Base-by-base conservation (phyloP, 1,284 basidiomycete species). In the Gomphus bonarii region DNA sequence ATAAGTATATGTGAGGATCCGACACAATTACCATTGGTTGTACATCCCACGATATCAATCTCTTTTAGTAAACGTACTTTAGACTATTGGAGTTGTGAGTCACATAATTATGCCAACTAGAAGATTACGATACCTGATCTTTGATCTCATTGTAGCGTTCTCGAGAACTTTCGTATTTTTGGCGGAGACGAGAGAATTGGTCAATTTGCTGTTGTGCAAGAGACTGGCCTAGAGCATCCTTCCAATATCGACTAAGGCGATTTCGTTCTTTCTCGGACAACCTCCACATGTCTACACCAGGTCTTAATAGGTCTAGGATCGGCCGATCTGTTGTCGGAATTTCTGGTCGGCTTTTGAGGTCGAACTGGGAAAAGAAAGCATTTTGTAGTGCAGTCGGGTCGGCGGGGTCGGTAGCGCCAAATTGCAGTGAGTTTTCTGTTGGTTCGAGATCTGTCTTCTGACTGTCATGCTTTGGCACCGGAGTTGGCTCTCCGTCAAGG, bases 41-140 rank as follows among this genome's bases (percentile, higher is more conserved):
- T 88, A 59, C 84, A 85, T 10, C 82, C 86, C 52, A 88, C 77
- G 18, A 88, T 75, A 61, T 85, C 76, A 0, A 77, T 71, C n/a
- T 74, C 68, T 43, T 50, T 40, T 33, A 57, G 38, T 30, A 38
- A 49, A 25, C 49, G 50, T 53, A 60, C 36, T 43, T 53, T 28
- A 50, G 8, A 12, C 40, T 33, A 8, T 54, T 35, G 51, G 43
- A 14, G 48, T 56, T 44, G n/a, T 51, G 46, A 40, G 20, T 11
- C 57, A 30, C 9, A 44, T 28, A 18, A 5, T 40, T 5, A 28
- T 35, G 33, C 33, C n/a, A 38, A 20, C 46, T n/a, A 18, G 9
- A 55, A 57, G 38, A 65, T 47, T 20, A 59, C 57, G 53, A 31
- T 58, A 73, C 73, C 65, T 72, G 64, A 54, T 70, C 69, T 48